Conservation (phyloP, 2,329 filamentous ascomycete genomes). For the Aspergillus pseudotamarii region DNA sequence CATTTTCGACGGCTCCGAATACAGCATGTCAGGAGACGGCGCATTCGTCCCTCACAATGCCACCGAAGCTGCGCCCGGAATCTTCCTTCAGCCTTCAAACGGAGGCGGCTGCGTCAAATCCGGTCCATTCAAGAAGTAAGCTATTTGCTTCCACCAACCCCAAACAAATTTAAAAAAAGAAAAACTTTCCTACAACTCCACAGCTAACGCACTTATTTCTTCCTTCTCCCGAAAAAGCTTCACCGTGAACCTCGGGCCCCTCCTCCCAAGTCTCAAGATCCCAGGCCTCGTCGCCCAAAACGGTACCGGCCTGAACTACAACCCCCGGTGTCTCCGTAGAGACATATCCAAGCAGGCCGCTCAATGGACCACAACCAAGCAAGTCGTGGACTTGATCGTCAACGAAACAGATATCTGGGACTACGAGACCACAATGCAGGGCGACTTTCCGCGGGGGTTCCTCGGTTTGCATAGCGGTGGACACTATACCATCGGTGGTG, state of each 20-base stretch:
- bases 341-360: constrained; percentile 27
- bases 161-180: too few relatives aligned
- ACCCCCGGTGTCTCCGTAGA: constrained; percentile 35
- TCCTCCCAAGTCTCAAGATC: constrained; percentile 20
- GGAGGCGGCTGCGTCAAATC: constrained; percentile 42
- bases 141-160: background rate
- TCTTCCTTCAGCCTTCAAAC: constrained; percentile 51
- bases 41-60: constrained; percentile 28
- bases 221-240: constrained; percentile 15
- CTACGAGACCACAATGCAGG: constrained; percentile 26
- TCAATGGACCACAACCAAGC: constrained; percentile 20
- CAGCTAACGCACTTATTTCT: background rate
- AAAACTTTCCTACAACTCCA: background rate
- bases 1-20: constrained; percentile 39
- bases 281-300: constrained; percentile 17
- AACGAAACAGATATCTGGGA: constrained; percentile 25
- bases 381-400: constrained; percentile 23
- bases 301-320: constrained; percentile 28
- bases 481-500: constrained; percentile 51
- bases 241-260: constrained; percentile 35
- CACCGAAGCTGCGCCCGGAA: constrained; percentile 35
- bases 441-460: constrained; percentile 22
- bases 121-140: constrained; percentile 39
- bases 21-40: constrained; percentile 47
- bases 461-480: constrained; percentile 49